Percentiles rank a stretch among this genome's conserved stretches.
phyloP scores from a whole-genome alignment of 108 stramenopile species.

The Aurantiochytrium sp. region DNA sequence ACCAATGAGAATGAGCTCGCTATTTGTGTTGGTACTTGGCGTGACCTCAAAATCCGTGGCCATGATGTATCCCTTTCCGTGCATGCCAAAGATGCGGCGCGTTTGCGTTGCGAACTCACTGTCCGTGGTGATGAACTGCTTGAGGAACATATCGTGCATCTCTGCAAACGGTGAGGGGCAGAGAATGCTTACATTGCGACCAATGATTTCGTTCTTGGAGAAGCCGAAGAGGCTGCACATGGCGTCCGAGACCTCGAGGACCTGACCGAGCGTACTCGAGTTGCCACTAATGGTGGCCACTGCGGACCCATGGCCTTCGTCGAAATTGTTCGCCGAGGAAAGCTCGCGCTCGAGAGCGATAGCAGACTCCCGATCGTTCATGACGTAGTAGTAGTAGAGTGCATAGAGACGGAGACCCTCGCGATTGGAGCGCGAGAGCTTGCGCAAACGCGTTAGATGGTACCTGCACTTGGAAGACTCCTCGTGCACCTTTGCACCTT shows the following conservation, averaged over 20 bases:
- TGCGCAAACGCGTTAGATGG: background rate
- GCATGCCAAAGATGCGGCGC: conserved; percentile 9
- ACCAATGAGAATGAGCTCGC: conserved; percentile 2
- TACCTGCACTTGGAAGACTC: background rate
- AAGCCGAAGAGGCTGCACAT: background rate
- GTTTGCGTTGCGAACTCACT: background rate
- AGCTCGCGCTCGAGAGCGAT: background rate
- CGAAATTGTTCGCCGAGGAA: background rate
- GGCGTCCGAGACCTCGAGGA: background rate
- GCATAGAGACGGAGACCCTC: background rate
- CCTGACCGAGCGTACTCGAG: background rate
- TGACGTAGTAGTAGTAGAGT: background rate
- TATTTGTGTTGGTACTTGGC: background rate
- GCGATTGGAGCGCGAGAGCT: background rate
- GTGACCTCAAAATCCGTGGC: background rate
- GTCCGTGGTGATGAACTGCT: background rate
- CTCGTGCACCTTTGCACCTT: background rate
- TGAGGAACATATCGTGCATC: background rate
- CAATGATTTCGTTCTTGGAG: background rate
- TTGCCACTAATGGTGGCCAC: background rate
- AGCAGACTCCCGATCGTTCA: background rate
- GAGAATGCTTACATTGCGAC: background rate
- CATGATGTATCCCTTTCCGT: conserved; percentile 6
- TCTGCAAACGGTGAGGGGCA: background rate
- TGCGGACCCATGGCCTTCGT: background rate